Conservation (phyloP, 202 grass and related monocot genomes). For the Cymbopogon flexuosus region DNA sequence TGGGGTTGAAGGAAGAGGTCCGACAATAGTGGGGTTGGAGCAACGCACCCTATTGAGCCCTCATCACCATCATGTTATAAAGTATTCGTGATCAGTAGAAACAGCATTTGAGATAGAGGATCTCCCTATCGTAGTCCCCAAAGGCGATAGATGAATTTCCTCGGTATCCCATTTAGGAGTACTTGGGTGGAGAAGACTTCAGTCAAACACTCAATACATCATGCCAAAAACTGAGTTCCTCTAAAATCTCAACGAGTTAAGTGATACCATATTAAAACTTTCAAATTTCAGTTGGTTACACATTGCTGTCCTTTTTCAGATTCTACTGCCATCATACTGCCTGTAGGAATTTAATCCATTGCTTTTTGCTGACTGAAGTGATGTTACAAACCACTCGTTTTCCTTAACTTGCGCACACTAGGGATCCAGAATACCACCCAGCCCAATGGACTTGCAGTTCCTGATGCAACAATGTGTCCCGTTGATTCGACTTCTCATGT, state of each 20-base stretch:
- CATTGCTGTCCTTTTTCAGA: background rate
- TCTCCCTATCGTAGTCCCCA: background rate
- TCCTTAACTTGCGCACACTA: slow-evolving; percentile 70
- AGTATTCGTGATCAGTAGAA: too few species aligned
- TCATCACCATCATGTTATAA: too few species aligned
- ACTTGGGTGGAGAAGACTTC: background rate
- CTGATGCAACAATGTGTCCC: slow-evolving; percentile 76
- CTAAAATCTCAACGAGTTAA: background rate
- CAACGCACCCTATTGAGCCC: too few species aligned
- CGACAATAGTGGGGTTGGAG: too few species aligned
- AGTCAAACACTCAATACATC: background rate
- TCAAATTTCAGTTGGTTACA: slow-evolving; percentile 5
- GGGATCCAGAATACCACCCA: slow-evolving; percentile 73
- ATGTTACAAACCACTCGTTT: slow-evolving; percentile 13
- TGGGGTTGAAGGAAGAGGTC: too few species aligned
- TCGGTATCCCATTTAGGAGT: background rate
- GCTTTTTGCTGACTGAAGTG: background rate
- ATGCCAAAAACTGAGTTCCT: background rate
- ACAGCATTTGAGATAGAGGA: background rate
- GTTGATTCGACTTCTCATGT: slow-evolving; percentile 81
- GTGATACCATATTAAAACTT: slow-evolving; percentile 13
- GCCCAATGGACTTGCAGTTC: slow-evolving; percentile 72
- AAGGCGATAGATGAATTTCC: background rate
- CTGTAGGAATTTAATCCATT: slow-evolving; percentile 14
- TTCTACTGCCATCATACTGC: slow-evolving; percentile 1